Base-by-base conservation (phyloP, 1,284 basidiomycete species). In the Leucoagaricus sp. region DNA sequence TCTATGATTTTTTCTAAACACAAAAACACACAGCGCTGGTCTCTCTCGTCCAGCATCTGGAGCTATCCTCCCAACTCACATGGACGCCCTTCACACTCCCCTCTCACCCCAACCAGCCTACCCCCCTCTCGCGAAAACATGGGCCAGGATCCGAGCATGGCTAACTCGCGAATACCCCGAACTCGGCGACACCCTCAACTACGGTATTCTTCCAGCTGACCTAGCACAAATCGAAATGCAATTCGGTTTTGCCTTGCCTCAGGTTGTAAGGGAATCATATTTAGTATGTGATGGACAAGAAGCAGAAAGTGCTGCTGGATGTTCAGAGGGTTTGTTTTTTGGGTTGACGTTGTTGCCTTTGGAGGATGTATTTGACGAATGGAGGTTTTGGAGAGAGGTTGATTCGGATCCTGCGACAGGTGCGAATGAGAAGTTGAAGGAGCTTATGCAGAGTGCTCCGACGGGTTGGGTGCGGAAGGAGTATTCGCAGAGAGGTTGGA, bases 401-500 rank as follows among this genome's bases (percentile, higher is more conserved):
- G 95, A 97, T 67, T 80, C 86, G 31, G 93, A 96, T 69, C 91
- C 91, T 1, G 71, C 75, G 3, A 92, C 91, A 1, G 92, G 93
- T 57, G 85, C 83, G 8, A 95, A 94, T 70, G 69, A 77, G 7
- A 79, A 77, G 12, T 79, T 96, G 53, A 79, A 84, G 28, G 82
- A 86, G 51, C 77, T 83, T 26, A 98, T 98, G 96, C 85, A 86
- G 57, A 93, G 91, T 36, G 89, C 97, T 64, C 97, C 96, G 0
- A 85, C 89, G 7, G 84, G 85, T n/a, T 99, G 94, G 92, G 86
- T 98, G 63, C 87, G 92, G 67, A 82, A 81, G 63, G 87, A 89
- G 59, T 99, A 99, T 75, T 95, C 95, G 23, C 91, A 93, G 69
- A 84, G 92, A 53, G 96, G 96, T 15, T 99, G 96, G 96, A 85